Evolutionary conservation across 768 basidiomycete genomes (phyloP).

Genomic region (Psilocybe sp.): DNA sequence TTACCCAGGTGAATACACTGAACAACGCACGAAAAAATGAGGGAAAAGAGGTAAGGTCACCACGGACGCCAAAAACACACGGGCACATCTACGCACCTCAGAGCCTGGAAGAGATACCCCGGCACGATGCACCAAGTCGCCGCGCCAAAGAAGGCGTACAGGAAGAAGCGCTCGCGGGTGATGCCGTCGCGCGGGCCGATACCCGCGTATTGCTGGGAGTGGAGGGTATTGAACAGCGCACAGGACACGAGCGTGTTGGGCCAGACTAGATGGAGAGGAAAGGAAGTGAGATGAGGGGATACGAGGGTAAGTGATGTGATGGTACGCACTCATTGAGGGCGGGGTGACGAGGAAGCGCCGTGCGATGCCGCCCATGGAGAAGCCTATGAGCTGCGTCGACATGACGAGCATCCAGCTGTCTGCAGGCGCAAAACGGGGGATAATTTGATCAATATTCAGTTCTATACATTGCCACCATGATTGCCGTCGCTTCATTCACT

Average conservation of each 20-base stretch:
- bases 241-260: slow-evolving; percentile 68
- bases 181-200: slow-evolving; percentile 52
- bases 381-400: slow-evolving; percentile 72
- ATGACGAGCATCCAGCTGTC: slow-evolving; percentile 63
- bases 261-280: slow-evolving; percentile 50
- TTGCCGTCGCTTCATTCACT: slow-evolving; percentile 2
- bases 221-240: slow-evolving; percentile 73
- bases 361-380: slow-evolving; percentile 52
- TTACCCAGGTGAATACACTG: slow-evolving; percentile 51
- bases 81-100: slow-evolving; percentile 35
- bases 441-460: no score
- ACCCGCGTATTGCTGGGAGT: slow-evolving; percentile 56
- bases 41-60: slow-evolving; percentile 1
- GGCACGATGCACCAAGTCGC: slow-evolving; percentile 56
- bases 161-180: slow-evolving; percentile 58
- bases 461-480: no score
- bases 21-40: background rate
- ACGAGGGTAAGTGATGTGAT: background rate
- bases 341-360: slow-evolving; percentile 65
- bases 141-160: slow-evolving; percentile 46
- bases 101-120: slow-evolving; percentile 59
- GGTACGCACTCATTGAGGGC: slow-evolving; percentile 55
- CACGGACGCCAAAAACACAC: background rate
- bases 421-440: slow-evolving; percentile 9
- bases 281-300: background rate